phyloP scores from a whole-genome alignment of 176 grass and related monocot genomes.

The Aechmea fasciata region DNA sequence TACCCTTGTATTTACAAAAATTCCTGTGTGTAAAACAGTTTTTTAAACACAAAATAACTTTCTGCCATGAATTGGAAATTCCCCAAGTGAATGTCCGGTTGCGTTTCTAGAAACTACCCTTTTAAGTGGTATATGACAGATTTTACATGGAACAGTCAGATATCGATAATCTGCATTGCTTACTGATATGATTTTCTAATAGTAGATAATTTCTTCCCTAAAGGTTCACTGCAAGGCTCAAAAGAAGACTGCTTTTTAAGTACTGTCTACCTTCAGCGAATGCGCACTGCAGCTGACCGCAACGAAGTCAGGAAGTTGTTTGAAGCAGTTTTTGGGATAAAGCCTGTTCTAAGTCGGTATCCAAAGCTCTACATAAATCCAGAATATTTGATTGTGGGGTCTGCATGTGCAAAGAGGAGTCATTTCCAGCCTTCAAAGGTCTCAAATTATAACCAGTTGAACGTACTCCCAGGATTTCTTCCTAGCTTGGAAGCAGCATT shows the following conservation, averaged over 20 bases:
- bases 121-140: too few relatives aligned
- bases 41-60: too few relatives aligned
- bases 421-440: slow-evolving; percentile 44
- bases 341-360: slow-evolving; percentile 36
- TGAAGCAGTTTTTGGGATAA: slow-evolving; percentile 60
- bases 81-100: too few relatives aligned
- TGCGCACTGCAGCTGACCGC: slow-evolving; percentile 65
- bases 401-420: slow-evolving; percentile 57
- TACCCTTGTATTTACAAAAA: too few relatives aligned
- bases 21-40: too few relatives aligned
- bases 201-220: slow-evolving; percentile 8
- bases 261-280: slow-evolving; percentile 84
- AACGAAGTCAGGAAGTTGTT: slow-evolving; percentile 72
- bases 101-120: too few relatives aligned
- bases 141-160: background rate
- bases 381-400: slow-evolving; percentile 55
- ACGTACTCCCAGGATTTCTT: slow-evolving; percentile 56
- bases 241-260: slow-evolving; percentile 64
- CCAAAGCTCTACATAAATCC: slow-evolving; percentile 65
- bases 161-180: background rate
- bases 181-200: background rate
- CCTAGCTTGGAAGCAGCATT: slow-evolving; percentile 69
- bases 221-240: slow-evolving; percentile 30
- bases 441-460: slow-evolving; percentile 41
- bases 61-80: too few relatives aligned